Base-by-base conservation (phyloP, 495 filamentous ascomycete species). In the Echria macrotheca region DNA sequence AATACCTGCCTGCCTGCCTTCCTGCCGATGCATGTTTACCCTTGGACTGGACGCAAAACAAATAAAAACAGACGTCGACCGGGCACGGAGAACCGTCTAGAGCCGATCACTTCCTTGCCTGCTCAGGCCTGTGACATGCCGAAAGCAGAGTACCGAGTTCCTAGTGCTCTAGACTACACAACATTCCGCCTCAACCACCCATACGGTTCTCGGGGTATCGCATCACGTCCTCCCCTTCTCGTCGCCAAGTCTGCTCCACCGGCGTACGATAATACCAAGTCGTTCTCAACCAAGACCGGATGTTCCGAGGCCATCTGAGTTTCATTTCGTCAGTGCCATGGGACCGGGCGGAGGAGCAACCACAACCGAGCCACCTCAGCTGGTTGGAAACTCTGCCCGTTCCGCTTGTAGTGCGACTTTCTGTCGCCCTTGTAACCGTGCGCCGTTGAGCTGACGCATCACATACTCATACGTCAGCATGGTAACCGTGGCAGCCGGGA, bases 401-500 rank as follows among this genome's bases (percentile, higher is more conserved):
- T 29, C 51, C 14, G 14, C 31, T 24, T 24, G 21, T 7, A 9
- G 6, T 23, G 17, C 28, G 14, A 39, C 41, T 46, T 66, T 68
- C 52, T 52, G 50, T 43, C 55, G 58, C 23, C 69, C 71, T 9
- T 58, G 53, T 1, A 52, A 46, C 44, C 65, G 60, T 21, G 53
- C 54, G 31, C 60, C 53, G 47, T 70, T 71, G 18, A 79, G 57
- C 23, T 64, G 50, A 52, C 80, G 81, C 70, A 88, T 87, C 39
- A 87, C 69, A 61, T 83, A 88, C 70, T 99, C 93, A 64, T 95
- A 99, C 15, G 93, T 97, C 57, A 99, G 77, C 81, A 99, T 89
- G 5, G 93, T 97, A 28, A 95, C 96, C 61, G 94, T 94, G 17
- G 91, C 91, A 25, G 91, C 88, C 18, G 93, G 93, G 15, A 99